phyloP scores from a whole-genome alignment of 768 basidiomycete genomes.

The Termitomyces sp. region DNA sequence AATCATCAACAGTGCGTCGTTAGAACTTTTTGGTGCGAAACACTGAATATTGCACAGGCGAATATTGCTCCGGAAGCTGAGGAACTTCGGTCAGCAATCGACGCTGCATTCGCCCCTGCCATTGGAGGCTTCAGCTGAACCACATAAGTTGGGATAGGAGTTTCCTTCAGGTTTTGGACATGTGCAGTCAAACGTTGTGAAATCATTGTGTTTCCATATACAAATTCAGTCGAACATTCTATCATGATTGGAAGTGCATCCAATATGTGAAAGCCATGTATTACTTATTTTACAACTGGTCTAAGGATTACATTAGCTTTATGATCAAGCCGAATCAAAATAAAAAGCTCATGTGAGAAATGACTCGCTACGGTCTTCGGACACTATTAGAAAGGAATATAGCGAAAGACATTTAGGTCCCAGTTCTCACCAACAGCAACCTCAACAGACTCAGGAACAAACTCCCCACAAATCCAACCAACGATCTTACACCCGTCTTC shows the following conservation, averaged over 20 bases:
- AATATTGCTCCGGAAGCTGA: conserved; percentile 12
- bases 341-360: no score
- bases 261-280: not conserved
- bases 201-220: not conserved
- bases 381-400: not conserved
- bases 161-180: not conserved
- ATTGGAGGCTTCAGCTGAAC: conserved; percentile 6
- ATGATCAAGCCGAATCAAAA: not conserved
- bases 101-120: conserved; percentile 18
- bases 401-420: not conserved
- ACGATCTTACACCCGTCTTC: conserved; percentile 17
- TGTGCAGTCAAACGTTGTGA: not conserved
- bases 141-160: not conserved
- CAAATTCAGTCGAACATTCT: not conserved
- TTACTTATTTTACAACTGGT: not conserved
- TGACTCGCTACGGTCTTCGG: no score
- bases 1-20: conserved; percentile 13
- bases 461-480: not conserved
- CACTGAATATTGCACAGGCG: conserved; percentile 9
- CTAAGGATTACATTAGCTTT: not conserved
- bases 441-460: not conserved
- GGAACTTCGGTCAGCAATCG: conserved; percentile 8
- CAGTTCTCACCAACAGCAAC: not conserved
- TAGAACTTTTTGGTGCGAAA: not conserved
- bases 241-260: not conserved